phyloP scores from a whole-genome alignment of 192 early-diverging fungal genomes.

The Dissophora globulifera region DNA sequence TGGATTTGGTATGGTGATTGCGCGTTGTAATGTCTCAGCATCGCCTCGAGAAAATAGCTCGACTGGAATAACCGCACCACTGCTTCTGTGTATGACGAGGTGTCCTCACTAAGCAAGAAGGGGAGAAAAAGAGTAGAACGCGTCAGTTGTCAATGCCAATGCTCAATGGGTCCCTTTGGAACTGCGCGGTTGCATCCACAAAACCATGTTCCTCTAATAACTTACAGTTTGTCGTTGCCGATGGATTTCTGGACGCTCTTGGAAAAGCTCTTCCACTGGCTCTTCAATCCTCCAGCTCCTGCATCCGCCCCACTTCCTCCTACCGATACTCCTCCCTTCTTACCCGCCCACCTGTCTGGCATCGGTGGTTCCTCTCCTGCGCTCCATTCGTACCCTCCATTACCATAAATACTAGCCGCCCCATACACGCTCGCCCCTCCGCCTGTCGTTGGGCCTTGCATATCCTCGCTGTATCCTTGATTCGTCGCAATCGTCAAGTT shows the following conservation, averaged over 20 bases:
- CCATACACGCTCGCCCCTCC: constrained; percentile 28
- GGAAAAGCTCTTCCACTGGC: constrained; percentile 55
- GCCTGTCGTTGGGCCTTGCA: constrained; percentile 37
- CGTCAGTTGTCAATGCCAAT: too few species aligned
- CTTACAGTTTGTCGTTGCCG: constrained; percentile 52
- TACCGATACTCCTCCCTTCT: constrained; percentile 35
- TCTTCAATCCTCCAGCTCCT: constrained; percentile 32
- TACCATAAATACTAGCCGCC: constrained; percentile 16
- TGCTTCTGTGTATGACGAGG: constrained; percentile 35
- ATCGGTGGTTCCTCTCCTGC: constrained; percentile 24
- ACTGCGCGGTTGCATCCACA: too few species aligned
- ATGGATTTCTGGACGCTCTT: constrained; percentile 56
- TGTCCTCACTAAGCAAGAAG: constrained; percentile 35
- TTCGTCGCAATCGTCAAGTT: constrained; percentile 33
- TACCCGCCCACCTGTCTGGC: constrained; percentile 31
- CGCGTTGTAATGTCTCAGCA: constrained; percentile 42
- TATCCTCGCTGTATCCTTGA: constrained; percentile 28
- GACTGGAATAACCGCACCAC: constrained; percentile 36
- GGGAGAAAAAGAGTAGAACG: constrained; percentile 3
- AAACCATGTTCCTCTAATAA: too few species aligned
- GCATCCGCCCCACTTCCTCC: constrained; percentile 24
- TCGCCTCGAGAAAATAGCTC: constrained; percentile 41
- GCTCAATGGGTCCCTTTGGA: neutral
- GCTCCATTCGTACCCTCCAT: constrained; percentile 9
- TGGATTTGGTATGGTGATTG: constrained; percentile 43